Conservation (phyloP, 371 early-diverging fungal genomes). For the Circinella umbellata region DNA sequence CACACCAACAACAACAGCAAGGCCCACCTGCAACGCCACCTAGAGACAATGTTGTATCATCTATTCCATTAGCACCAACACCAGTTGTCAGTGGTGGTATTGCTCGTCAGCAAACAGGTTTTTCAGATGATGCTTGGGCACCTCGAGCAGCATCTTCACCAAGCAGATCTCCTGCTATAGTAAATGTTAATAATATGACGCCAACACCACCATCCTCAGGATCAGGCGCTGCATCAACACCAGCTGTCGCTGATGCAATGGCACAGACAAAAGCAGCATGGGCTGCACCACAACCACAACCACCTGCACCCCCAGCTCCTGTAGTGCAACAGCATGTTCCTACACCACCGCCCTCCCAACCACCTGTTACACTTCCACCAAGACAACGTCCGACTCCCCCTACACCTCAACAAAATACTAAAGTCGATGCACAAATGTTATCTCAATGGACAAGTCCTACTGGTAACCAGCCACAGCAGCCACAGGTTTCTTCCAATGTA, state of each 20-base stretch:
- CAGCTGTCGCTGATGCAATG: conserved; percentile 12
- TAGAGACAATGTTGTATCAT: conserved; percentile 9
- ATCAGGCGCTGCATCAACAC: neutral
- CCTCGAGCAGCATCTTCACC: conserved; percentile 42
- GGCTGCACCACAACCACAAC: conserved; percentile 23
- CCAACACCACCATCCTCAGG: no score
- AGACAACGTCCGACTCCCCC: conserved; percentile 41
- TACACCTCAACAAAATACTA: conserved; percentile 36
- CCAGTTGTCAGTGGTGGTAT: conserved; percentile 11
- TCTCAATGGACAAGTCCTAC: conserved; percentile 38
- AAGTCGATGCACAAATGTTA: conserved; percentile 41
- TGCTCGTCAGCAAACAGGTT: conserved; percentile 28
- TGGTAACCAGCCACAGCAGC: conserved; percentile 16
- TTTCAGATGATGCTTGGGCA: conserved; percentile 63
- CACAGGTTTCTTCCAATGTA: conserved; percentile 19
- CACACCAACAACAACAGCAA: neutral
- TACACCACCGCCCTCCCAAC: conserved; percentile 23
- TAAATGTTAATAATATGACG: neutral
- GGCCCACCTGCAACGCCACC: conserved; percentile 17
- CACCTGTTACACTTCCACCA: conserved; percentile 27
- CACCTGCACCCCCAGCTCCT: conserved; percentile 22
- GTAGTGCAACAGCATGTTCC: conserved; percentile 10
- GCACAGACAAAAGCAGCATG: conserved; percentile 26
- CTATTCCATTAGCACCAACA: conserved; percentile 21
- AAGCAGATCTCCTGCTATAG: conserved; percentile 3